Percentiles rank a stretch among this genome's conserved stretches.
Evolutionary conservation across 768 basidiomycete species (phyloP).

Genomic region (Amanita muscaria): DNA sequence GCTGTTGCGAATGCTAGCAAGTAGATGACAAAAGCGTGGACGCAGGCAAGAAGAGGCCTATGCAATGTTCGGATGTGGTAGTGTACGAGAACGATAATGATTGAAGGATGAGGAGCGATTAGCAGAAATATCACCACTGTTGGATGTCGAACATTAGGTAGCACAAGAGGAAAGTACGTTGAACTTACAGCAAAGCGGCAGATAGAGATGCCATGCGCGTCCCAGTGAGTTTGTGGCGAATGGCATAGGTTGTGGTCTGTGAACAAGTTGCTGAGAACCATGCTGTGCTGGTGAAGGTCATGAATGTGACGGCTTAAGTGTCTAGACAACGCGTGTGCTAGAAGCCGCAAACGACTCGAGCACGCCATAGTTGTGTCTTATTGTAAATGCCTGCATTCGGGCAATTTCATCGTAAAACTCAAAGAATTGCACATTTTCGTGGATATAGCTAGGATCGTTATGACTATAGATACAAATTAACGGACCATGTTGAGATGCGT

Average conservation of each 20-base stretch:
- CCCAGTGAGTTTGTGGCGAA: too few species aligned
- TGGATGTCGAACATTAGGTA: background rate
- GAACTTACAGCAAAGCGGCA: slow-evolving; percentile 50
- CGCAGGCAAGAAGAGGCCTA: slow-evolving; percentile 34
- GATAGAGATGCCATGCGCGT: slow-evolving; percentile 53
- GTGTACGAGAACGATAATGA: slow-evolving; percentile 56
- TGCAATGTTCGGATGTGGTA: slow-evolving; percentile 54
- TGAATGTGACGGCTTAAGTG: too few species aligned
- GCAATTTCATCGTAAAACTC: too few species aligned
- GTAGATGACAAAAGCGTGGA: slow-evolving; percentile 54
- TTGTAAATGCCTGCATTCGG: too few species aligned
- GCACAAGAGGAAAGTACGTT: background rate
- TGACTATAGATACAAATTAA: slow-evolving; percentile 8
- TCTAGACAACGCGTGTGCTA: too few species aligned
- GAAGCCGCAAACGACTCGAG: too few species aligned
- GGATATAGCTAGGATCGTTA: too few species aligned
- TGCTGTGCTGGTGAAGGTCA: too few species aligned
- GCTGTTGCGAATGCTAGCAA: slow-evolving; percentile 60
- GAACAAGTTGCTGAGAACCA: too few species aligned
- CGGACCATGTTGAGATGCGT: slow-evolving; percentile 4
- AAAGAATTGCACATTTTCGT: too few species aligned
- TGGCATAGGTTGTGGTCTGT: too few species aligned
- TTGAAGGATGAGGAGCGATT: slow-evolving; percentile 66
- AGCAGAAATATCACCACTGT: slow-evolving; percentile 43
- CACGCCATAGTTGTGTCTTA: too few species aligned